phyloP scores from a whole-genome alignment of 208 protist species.

The Trypanosomatidae sp. region DNA sequence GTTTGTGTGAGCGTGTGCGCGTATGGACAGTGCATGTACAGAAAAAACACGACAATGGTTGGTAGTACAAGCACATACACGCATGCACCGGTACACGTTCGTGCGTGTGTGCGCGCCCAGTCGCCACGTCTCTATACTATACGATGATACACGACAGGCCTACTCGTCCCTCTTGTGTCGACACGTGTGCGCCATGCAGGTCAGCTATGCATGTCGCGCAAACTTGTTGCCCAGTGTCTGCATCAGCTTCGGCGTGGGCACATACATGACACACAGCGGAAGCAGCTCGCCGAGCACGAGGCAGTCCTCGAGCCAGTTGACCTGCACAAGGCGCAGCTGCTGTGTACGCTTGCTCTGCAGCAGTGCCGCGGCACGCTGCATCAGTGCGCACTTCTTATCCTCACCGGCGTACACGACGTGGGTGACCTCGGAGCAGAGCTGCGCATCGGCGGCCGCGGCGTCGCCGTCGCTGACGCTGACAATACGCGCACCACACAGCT shows the following conservation, averaged over 20 bases:
- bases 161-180: neutral
- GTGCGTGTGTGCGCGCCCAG: too few relatives aligned
- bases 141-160: neutral
- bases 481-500: conserved; percentile 48
- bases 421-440: conserved; percentile 37
- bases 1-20: too few relatives aligned
- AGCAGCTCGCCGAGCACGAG: conserved; percentile 69
- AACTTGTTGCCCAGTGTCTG: conserved; percentile 73
- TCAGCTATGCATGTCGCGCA: conserved; percentile 7
- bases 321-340: conserved; percentile 32
- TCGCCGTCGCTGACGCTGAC: conserved; percentile 12
- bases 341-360: conserved; percentile 5
- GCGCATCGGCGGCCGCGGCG: too few relatives aligned
- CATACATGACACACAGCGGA: conserved; percentile 58
- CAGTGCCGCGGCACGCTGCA: conserved; percentile 40
- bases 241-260: conserved; percentile 60
- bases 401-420: conserved; percentile 65
- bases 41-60: conserved; percentile 4
- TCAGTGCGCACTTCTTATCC: conserved; percentile 64
- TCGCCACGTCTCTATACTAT: neutral
- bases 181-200: too few relatives aligned
- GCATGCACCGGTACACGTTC: too few relatives aligned
- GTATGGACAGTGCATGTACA: too few relatives aligned
- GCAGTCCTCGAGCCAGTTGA: conserved; percentile 77
- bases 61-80: neutral